These are phyloP conservation scores for Phaeosphaeriaceae sp. DNA, from an alignment of 2,329 filamentous ascomycete genomes.

Conservation along the genomic window DNA sequence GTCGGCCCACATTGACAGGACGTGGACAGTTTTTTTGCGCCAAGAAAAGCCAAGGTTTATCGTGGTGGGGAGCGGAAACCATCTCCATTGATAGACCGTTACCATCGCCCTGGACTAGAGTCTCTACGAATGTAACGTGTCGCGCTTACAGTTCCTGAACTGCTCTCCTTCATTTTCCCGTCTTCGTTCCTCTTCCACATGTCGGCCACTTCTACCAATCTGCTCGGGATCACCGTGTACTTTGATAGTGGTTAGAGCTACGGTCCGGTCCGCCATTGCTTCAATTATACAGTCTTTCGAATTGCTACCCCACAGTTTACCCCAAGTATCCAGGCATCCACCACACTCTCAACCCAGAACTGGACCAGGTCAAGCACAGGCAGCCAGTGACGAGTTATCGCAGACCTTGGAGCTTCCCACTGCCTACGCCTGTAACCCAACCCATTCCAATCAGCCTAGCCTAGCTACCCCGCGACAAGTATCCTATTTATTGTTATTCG, in stretches of 20 bases:
- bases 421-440: slow-evolving; percentile 12
- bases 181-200: slow-evolving; percentile 37
- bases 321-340: slow-evolving; percentile 18
- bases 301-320: slow-evolving; percentile 35
- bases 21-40: slow-evolving; percentile 4
- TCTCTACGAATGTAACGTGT: slow-evolving; percentile 37
- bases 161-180: slow-evolving; percentile 19
- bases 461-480: slow-evolving; percentile 25
- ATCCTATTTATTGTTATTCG: not conserved
- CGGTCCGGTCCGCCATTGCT: slow-evolving; percentile 34
- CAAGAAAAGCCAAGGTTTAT: slow-evolving; percentile 23
- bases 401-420: slow-evolving; percentile 12
- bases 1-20: not conserved
- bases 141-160: slow-evolving; percentile 41
- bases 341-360: slow-evolving; percentile 27
- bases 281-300: slow-evolving; percentile 24
- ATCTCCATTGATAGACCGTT: slow-evolving; percentile 10
- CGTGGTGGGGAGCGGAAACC: slow-evolving; percentile 15
- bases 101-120: slow-evolving; percentile 23
- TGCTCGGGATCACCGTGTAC: slow-evolving; percentile 45
- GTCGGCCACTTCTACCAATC: slow-evolving; percentile 43
- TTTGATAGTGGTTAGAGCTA: slow-evolving; percentile 45
- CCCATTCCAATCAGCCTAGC: slow-evolving; percentile 14
- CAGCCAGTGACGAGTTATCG: slow-evolving; percentile 8
- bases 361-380: slow-evolving; percentile 14